Conservation (phyloP, 2,329 filamentous ascomycete species). For the Exophiala dermatitidis region DNA sequence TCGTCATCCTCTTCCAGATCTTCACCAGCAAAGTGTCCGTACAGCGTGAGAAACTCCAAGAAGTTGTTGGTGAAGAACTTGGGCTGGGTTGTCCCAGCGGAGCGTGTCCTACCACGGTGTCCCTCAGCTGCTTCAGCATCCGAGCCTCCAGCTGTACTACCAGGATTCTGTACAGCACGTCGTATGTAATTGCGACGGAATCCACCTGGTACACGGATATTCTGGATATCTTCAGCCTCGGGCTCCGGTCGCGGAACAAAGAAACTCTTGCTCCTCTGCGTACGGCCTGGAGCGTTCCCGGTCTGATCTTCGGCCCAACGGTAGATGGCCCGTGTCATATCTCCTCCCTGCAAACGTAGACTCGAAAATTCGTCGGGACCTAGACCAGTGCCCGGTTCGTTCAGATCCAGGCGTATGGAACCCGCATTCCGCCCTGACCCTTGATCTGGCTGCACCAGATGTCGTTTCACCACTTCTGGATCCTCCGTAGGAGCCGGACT, state of each 20-base stretch:
- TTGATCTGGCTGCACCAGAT: conserved; percentile 66
- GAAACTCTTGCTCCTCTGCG: conserved; percentile 81
- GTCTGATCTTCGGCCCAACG: conserved; percentile 90
- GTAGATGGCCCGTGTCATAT: conserved; percentile 92
- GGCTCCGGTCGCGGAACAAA: conserved; percentile 68
- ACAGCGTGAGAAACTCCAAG: conserved; percentile 88
- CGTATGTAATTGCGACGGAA: conserved; percentile 87
- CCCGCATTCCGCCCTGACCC: conserved; percentile 34
- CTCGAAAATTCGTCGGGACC: conserved; percentile 86
- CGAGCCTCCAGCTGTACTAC: conserved; percentile 36
- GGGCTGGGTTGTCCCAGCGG: conserved; percentile 37
- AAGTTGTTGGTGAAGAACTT: conserved; percentile 84
- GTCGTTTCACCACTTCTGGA: conserved; percentile 81
- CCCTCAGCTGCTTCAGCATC: conserved; percentile 33
- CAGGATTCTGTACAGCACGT: conserved; percentile 62
- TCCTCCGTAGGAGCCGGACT: conserved; percentile 64
- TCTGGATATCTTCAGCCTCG: conserved; percentile 77
- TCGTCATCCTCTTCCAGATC: conserved; percentile 96
- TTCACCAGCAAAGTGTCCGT: conserved; percentile 96
- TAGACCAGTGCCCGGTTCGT: conserved; percentile 31
- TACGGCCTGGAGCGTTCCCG: conserved; percentile 50
- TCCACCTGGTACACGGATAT: conserved; percentile 87
- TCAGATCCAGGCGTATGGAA: conserved; percentile 29
- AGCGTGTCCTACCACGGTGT: conserved; percentile 30
- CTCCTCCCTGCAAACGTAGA: conserved; percentile 83